These are phyloP conservation scores for Leccinum imitatum DNA, from an alignment of 768 basidiomycete species.

Conservation along the genomic window DNA sequence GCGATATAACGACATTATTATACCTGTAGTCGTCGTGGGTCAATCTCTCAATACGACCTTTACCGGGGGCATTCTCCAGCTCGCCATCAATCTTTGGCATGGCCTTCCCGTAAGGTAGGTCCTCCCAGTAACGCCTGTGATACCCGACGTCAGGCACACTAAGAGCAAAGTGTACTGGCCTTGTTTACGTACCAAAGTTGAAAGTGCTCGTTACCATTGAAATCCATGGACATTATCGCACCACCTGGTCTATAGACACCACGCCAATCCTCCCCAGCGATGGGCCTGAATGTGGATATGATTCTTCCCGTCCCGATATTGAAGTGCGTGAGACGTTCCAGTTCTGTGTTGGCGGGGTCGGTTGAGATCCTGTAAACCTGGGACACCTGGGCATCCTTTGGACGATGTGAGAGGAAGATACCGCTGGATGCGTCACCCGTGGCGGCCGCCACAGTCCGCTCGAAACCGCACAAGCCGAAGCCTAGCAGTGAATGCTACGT, in stretches of 20 bases:
- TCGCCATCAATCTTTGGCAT: constrained; percentile 39
- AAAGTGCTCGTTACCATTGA: constrained; percentile 40
- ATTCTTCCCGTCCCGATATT: constrained; percentile 39
- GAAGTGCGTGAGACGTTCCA: constrained; percentile 40
- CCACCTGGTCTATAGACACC: constrained; percentile 37
- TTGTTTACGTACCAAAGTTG: constrained; percentile 38
- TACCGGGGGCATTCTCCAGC: constrained; percentile 39
- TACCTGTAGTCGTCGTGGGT: constrained; percentile 41
- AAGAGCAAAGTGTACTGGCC: neutral
- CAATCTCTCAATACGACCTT: constrained; percentile 41
- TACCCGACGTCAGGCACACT: neutral
- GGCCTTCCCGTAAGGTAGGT: constrained; percentile 23
- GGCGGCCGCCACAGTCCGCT: constrained; percentile 16
- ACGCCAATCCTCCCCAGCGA: constrained; percentile 42
- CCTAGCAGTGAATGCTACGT: constrained; percentile 17
- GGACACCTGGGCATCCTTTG: constrained; percentile 38
- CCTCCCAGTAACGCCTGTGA: constrained; percentile 44
- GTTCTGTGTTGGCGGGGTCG: constrained; percentile 23
- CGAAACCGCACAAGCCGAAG: constrained; percentile 30
- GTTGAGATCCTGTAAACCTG: constrained; percentile 38
- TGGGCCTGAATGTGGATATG: constrained; percentile 32
- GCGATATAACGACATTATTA: constrained; percentile 27
- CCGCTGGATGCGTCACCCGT: constrained; percentile 16
- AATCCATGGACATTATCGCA: constrained; percentile 40
- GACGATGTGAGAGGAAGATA: constrained; percentile 39